These are phyloP conservation scores for Pseudogymnoascus sp. DNA, from an alignment of 2,329 filamentous ascomycete genomes.

Conservation along the genomic window DNA sequence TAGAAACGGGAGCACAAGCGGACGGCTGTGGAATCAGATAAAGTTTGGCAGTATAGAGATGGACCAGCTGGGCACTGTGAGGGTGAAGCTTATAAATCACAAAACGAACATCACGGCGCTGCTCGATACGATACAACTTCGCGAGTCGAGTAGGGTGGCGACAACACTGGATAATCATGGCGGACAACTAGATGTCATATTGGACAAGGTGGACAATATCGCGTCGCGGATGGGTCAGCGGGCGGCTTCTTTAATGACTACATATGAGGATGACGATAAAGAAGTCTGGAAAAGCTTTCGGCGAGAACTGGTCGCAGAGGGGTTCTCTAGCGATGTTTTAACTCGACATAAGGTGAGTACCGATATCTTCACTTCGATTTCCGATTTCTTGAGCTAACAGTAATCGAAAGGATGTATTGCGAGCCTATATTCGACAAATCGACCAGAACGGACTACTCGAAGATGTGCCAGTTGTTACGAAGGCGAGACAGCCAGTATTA, in stretches of 20 bases:
- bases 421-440: conserved; percentile 53
- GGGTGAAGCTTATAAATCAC: conserved; percentile 40
- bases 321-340: conserved; percentile 47
- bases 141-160: conserved; percentile 36
- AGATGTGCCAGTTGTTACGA: conserved; percentile 28
- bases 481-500: conserved; percentile 25
- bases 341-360: conserved; percentile 47
- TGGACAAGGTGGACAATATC: conserved; percentile 51
- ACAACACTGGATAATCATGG: conserved; percentile 20
- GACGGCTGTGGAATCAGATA: conserved; percentile 22
- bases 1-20: conserved; percentile 13
- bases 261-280: conserved; percentile 36
- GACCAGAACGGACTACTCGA: conserved; percentile 48
- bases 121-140: conserved; percentile 48
- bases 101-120: conserved; percentile 46
- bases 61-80: conserved; percentile 24
- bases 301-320: conserved; percentile 48
- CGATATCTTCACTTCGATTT: background rate
- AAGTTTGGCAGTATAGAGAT: conserved; percentile 24
- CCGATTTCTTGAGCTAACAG: conserved; percentile 16
- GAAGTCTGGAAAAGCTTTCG: conserved; percentile 51
- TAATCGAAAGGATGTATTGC: conserved; percentile 43
- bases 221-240: conserved; percentile 42
- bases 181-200: conserved; percentile 43
- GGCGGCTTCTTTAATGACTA: conserved; percentile 29